Evolutionary conservation across 176 grass and related monocot species (phyloP).

Genomic region (Carex cristatella): DNA sequence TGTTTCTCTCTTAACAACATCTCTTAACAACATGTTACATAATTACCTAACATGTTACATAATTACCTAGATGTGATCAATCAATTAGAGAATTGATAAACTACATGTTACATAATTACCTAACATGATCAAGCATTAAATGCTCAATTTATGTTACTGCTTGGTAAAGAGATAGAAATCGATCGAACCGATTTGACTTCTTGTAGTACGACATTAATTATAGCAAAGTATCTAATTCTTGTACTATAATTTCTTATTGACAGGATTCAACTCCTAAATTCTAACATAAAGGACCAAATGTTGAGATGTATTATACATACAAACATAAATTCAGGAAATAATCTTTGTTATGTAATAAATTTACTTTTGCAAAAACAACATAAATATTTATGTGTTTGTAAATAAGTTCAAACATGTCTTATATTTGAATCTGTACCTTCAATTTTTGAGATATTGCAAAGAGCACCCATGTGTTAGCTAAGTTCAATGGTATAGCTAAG

Average conservation of each 20-base stretch:
- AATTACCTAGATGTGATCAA: no score
- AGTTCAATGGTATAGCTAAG: background rate
- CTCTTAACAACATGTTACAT: no score
- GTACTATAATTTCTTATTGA: background rate
- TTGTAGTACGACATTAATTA: background rate
- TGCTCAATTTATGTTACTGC: no score
- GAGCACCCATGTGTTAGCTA: background rate
- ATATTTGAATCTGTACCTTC: background rate
- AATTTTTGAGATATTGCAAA: background rate
- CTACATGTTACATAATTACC: no score
- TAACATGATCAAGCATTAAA: no score
- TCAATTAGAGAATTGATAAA: no score
- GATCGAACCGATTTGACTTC: no score
- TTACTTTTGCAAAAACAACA: background rate
- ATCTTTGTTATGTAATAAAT: background rate
- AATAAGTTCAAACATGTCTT: background rate
- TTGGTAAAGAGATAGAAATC: no score
- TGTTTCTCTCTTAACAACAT: no score
- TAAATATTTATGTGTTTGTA: background rate
- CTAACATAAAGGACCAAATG: background rate
- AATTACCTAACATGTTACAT: no score
- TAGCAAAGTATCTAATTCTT: background rate
- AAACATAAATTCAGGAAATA: background rate
- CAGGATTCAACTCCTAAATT: background rate
- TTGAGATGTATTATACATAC: background rate